Conservation (phyloP, 495 filamentous ascomycete genomes). For the Pseudevernia furfuracea region DNA sequence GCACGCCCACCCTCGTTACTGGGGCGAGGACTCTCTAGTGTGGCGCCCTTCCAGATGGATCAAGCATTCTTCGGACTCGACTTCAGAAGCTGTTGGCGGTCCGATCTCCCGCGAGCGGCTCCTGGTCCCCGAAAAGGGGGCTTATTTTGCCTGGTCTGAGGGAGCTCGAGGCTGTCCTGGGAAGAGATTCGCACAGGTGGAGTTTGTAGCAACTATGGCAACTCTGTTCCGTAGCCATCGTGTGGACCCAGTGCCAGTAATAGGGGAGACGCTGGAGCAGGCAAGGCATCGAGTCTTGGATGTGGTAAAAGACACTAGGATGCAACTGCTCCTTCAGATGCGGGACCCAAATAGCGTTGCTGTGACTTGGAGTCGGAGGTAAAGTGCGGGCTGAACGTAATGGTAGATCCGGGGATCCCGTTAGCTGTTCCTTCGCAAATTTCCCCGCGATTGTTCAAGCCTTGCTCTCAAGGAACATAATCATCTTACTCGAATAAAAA, state of each 20-base stretch:
- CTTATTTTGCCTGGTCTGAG: conserved; percentile 43
- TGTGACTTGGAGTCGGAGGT: neutral
- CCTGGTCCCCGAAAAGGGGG: conserved; percentile 25
- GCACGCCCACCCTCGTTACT: conserved; percentile 39
- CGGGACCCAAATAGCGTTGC: neutral
- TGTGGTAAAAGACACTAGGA: conserved; percentile 29
- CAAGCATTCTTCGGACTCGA: neutral
- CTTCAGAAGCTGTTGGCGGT: neutral
- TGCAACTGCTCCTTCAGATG: conserved; percentile 22
- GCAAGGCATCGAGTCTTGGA: conserved; percentile 31
- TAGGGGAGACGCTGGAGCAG: conserved; percentile 29
- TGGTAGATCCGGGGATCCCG: too few species aligned
- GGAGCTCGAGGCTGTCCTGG: conserved; percentile 44
- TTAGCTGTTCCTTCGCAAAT: too few species aligned
- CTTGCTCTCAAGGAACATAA: too few species aligned
- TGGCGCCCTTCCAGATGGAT: conserved; percentile 35
- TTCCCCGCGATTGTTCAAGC: too few species aligned
- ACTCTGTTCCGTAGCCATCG: conserved; percentile 35
- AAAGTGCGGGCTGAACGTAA: too few species aligned
- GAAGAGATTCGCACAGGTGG: conserved; percentile 45
- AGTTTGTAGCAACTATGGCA: conserved; percentile 45
- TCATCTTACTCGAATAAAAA: too few species aligned
- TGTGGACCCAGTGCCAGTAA: conserved; percentile 26
- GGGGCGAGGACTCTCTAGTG: conserved; percentile 32
- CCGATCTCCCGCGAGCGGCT: neutral